These are phyloP conservation scores for Mycena olivaceomarginata DNA, from an alignment of 768 basidiomycete species.

Conservation along the genomic window DNA sequence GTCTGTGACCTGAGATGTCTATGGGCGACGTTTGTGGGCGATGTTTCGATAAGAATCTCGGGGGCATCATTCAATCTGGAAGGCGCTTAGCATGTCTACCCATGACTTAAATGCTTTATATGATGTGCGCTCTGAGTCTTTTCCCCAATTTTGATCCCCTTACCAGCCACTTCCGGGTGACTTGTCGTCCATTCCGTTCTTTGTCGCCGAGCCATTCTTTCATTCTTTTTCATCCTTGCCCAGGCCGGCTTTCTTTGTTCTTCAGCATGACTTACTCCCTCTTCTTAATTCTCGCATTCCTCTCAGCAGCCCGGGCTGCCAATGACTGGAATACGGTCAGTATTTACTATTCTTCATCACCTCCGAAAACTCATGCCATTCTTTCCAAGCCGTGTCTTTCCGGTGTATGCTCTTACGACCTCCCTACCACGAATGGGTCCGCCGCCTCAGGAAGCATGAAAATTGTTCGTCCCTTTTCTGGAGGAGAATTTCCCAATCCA, in stretches of 20 bases:
- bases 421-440: slow-evolving; percentile 35
- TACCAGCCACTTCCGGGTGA: background rate
- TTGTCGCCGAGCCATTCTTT: slow-evolving; percentile 15
- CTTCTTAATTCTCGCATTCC: slow-evolving; percentile 20
- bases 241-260: slow-evolving; percentile 27
- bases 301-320: slow-evolving; percentile 7
- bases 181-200: background rate
- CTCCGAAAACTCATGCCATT: background rate
- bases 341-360: background rate
- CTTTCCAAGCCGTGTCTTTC: slow-evolving; percentile 28
- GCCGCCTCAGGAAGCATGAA: slow-evolving; percentile 36
- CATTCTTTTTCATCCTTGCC: slow-evolving; percentile 8
- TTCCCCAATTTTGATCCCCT: background rate
- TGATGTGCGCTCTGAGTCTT: background rate
- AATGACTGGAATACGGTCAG: slow-evolving; percentile 38
- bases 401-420: slow-evolving; percentile 37
- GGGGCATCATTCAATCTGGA: background rate
- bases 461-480: slow-evolving; percentile 15
- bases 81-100: background rate
- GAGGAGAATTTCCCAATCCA: too few species aligned
- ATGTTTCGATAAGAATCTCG: background rate
- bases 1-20: background rate
- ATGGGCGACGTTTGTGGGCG: background rate
- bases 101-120: background rate
- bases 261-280: slow-evolving; percentile 8